These are phyloP conservation scores for Chlorella variabilis DNA, from an alignment of 163 green algal genomes.

Conservation along the genomic window DNA sequence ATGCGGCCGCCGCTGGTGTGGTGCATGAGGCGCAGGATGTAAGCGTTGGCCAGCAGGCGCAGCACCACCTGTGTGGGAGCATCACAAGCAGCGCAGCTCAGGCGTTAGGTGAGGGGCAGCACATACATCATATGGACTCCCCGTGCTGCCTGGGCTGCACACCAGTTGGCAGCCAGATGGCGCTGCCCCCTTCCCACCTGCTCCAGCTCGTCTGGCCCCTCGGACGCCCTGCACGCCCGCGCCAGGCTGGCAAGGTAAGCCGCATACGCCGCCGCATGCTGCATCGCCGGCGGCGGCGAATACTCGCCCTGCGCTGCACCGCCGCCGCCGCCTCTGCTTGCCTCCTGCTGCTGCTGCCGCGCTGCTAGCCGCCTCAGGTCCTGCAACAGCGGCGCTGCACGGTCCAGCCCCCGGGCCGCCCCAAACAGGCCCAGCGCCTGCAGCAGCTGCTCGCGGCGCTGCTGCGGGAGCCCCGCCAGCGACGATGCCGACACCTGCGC, in stretches of 20 bases:
- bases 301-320: background rate
- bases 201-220: conserved; percentile 1
- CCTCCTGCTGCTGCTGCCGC: conserved; percentile 8
- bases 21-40: conserved; percentile 47
- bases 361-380: conserved; percentile 5
- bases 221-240: background rate
- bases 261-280: conserved; percentile 21
- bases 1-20: conserved; percentile 53
- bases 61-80: conserved; percentile 7
- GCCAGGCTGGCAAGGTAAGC: conserved; percentile 23
- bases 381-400: background rate
- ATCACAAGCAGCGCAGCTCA: background rate
- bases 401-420: background rate
- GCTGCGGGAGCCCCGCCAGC: background rate
- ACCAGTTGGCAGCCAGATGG: too few relatives aligned
- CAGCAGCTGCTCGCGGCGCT: conserved; percentile 14
- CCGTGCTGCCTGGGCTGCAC: too few relatives aligned
- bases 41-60: conserved; percentile 45
- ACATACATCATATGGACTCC: too few relatives aligned
- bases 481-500: background rate
- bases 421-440: conserved; percentile 14
- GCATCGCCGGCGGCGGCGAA: background rate
- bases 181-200: conserved; percentile 1
- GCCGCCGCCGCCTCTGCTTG: background rate
- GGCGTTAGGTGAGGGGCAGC: background rate